Evolutionary conservation across 805 yeast genomes (phyloP).

Genomic region (Wickerhamomyces bisporus): DNA sequence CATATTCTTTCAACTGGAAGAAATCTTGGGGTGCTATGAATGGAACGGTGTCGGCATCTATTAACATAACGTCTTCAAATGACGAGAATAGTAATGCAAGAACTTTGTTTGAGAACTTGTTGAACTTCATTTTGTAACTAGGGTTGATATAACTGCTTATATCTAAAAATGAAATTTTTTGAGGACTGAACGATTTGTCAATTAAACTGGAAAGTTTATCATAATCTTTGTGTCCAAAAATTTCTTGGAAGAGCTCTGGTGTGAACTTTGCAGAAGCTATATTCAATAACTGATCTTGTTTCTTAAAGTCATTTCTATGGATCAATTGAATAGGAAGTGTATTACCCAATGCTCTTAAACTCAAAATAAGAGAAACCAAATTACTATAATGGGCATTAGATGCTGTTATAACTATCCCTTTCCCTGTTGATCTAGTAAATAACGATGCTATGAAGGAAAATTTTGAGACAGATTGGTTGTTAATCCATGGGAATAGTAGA

Average conservation of each 20-base stretch:
- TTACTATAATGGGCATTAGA: slow-evolving; percentile 17
- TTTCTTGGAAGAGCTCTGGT: background rate
- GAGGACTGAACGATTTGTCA: slow-evolving; percentile 9
- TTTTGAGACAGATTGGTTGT: no score
- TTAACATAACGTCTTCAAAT: slow-evolving; percentile 43
- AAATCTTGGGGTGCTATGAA: slow-evolving; percentile 32
- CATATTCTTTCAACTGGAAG: slow-evolving; percentile 31
- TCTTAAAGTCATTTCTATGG: slow-evolving; percentile 24
- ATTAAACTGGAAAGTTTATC: background rate
- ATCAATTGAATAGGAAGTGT: slow-evolving; percentile 28
- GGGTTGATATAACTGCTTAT: slow-evolving; percentile 5
- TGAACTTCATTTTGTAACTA: slow-evolving; percentile 16
- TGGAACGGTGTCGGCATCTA: slow-evolving; percentile 52
- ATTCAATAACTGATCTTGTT: no score
- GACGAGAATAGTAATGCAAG: slow-evolving; percentile 50
- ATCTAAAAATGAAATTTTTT: slow-evolving; percentile 26
- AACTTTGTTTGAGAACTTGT: slow-evolving; percentile 39
- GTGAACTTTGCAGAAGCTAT: no score
- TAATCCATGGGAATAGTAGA: background rate
- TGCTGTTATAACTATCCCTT: slow-evolving; percentile 28
- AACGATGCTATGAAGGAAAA: no score
- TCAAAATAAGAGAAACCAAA: slow-evolving; percentile 19
- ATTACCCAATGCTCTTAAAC: slow-evolving; percentile 25
- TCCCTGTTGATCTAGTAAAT: slow-evolving; percentile 21
- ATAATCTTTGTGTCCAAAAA: background rate